Conservation (phyloP, 202 grass and related monocot genomes). For the Eragrostis tef region DNA sequence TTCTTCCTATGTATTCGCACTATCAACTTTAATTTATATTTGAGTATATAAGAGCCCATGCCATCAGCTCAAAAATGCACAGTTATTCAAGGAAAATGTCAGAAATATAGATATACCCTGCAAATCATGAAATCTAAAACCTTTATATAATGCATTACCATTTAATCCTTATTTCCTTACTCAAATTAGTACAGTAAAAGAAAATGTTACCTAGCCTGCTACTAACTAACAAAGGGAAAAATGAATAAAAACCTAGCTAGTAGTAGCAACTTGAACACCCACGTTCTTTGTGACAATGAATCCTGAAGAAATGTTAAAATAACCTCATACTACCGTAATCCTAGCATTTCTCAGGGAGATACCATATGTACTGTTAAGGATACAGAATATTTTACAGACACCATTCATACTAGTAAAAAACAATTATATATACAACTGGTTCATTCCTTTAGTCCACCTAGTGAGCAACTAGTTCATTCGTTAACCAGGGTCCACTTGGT, state of each 20-base stretch:
- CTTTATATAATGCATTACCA: not conserved
- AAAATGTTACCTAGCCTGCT: not conserved
- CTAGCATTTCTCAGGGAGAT: not conserved
- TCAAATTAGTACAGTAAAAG: not conserved
- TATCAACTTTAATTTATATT: not conserved
- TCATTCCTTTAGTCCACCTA: not conserved
- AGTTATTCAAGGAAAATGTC: not conserved
- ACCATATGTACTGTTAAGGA: not conserved
- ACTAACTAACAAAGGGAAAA: not conserved
- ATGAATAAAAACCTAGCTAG: not conserved
- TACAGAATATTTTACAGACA: not conserved
- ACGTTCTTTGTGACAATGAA: not conserved
- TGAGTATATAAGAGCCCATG: not conserved
- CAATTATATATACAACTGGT: slow-evolving; percentile 7
- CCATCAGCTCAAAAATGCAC: not conserved
- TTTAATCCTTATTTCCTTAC: not conserved
- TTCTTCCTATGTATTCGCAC: not conserved
- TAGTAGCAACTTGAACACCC: not conserved
- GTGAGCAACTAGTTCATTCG: slow-evolving; percentile 12
- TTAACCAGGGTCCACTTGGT: not conserved
- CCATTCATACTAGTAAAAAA: not conserved
- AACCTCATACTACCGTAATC: slow-evolving; percentile 1
- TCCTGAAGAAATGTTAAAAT: slow-evolving; percentile 7
- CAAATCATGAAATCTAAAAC: not conserved
- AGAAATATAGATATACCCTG: not conserved